These are phyloP conservation scores for Paramecium pentaurelia DNA, from an alignment of 73 alveolate species.

Conservation along the genomic window DNA sequence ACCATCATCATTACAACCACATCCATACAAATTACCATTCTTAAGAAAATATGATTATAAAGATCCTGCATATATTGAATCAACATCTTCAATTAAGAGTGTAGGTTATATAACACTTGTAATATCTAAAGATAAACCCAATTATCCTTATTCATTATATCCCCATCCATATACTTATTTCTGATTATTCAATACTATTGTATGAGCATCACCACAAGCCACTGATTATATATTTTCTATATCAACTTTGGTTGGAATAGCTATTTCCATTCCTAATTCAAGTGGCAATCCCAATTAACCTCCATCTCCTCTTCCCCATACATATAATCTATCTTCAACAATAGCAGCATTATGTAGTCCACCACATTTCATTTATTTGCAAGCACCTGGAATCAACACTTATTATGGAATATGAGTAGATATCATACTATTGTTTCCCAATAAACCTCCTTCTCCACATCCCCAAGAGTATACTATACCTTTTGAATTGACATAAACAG, in stretches of 20 bases:
- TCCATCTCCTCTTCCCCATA: conserved; percentile 41
- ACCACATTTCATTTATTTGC: background rate
- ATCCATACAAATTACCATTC: background rate
- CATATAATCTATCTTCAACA: background rate
- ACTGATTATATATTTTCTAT: background rate
- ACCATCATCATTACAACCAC: background rate
- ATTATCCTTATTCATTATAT: background rate
- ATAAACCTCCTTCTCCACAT: conserved; percentile 41
- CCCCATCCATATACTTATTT: conserved; percentile 43
- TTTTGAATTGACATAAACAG: background rate
- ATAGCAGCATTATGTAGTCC: conserved; percentile 36
- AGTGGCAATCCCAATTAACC: conserved; percentile 10
- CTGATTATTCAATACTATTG: background rate
- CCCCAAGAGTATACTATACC: background rate
- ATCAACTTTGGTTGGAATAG: background rate
- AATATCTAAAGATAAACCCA: background rate
- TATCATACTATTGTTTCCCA: background rate
- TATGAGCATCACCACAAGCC: conserved; percentile 37
- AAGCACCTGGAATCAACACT: background rate
- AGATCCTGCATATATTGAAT: background rate
- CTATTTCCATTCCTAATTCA: background rate
- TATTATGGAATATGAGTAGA: background rate
- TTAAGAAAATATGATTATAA: background rate
- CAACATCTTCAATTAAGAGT: background rate
- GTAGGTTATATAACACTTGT: background rate